phyloP scores from a whole-genome alignment of 345 rosid species.

The Adansonia digitata region DNA sequence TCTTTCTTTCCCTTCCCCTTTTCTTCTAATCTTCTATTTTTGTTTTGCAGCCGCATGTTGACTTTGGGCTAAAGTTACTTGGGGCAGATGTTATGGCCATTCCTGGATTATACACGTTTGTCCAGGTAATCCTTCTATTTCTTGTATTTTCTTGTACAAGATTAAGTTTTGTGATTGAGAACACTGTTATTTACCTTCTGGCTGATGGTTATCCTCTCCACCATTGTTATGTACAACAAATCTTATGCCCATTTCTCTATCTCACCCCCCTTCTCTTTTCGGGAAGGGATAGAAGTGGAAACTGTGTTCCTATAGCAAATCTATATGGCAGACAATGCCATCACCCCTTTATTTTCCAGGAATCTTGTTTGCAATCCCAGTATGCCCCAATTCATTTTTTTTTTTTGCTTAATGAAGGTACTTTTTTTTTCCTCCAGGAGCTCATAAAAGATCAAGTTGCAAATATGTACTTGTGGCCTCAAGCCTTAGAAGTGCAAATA shows the following conservation, averaged over 20 bases:
- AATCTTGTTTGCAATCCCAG: neutral
- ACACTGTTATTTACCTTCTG: neutral
- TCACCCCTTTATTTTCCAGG: neutral
- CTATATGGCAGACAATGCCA: neutral
- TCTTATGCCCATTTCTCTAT: neutral
- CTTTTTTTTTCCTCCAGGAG: constrained; percentile 45
- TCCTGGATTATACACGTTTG: constrained; percentile 78
- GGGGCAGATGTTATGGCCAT: constrained; percentile 96
- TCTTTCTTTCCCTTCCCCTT: neutral
- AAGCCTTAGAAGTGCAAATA: constrained; percentile 66
- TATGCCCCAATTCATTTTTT: neutral
- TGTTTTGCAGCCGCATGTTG: constrained; percentile 78
- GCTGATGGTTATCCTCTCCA: neutral
- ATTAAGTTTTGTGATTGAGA: neutral
- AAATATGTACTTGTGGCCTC: constrained; percentile 97
- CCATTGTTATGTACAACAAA: neutral
- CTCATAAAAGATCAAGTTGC: constrained; percentile 89
- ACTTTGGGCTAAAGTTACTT: constrained; percentile 82
- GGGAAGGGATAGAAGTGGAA: neutral
- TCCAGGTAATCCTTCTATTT: constrained; percentile 47
- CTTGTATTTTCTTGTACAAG: neutral
- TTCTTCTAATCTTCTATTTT: neutral
- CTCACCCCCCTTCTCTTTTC: neutral
- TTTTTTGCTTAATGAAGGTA: neutral
- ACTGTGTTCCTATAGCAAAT: neutral